Base-by-base conservation (phyloP, 1,284 basidiomycete species). In the Lignosus rhinocerotis region DNA sequence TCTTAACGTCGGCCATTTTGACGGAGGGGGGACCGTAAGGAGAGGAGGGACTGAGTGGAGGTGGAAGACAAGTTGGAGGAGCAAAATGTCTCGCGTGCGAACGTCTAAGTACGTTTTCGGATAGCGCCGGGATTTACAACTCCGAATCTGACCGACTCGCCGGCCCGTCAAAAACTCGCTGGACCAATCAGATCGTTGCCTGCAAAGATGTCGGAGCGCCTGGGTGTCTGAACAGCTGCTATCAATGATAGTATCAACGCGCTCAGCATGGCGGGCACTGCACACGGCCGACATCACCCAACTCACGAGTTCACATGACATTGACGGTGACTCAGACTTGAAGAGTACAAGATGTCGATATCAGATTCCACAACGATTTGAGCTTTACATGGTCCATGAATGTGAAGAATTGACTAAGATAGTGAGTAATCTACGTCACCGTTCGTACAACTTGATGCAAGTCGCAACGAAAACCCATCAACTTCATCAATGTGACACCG, bases 1-100 rank as follows among this genome's bases (percentile, higher is more conserved):
- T 91, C 80, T 88, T 90, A 55, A 67, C 76, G 58, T 90, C 87
- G 77, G 87, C 81, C 90, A 92, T 93, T 86, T 84, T 85, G 80
- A 71, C 69, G 68, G 70, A 68, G 66, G 66, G 62, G 67, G 64
- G 71, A 66, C 68, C 66, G 60, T 65, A 68, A 68, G 70, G 70
- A 67, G 67, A 25, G 68, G 72, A 70, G 74, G 74, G 76, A 71
- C 64, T 78, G 78, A 80, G 81, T 78, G 79, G 76, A 79, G 73
- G 75, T 70, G 75, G 73, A 73, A 72, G 70, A 68, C 60, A 69
- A 73, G 74, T 66, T 74, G 70, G 67, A 70, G 69, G 69, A 73
- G 59, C 45, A 65, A 66, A 66, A 64, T 44, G 56, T 47, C 58
- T 61, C 60, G 66, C 64, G 66, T 66, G 62, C 64, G 65, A 61